phyloP scores from a whole-genome alignment of 2,329 filamentous ascomycete species.

The Periglandula ipomoeae region DNA sequence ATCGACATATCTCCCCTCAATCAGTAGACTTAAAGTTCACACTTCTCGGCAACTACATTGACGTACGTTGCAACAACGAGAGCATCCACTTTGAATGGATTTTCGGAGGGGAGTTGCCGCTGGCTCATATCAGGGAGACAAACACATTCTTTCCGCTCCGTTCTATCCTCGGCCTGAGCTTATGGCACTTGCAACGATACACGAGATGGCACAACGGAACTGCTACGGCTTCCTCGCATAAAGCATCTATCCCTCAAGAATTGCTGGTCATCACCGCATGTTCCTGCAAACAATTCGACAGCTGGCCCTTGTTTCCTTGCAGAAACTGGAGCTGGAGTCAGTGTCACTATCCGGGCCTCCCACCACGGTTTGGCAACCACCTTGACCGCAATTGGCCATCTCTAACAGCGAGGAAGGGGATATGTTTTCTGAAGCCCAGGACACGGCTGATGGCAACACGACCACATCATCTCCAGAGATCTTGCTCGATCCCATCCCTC shows the following conservation, averaged over 20 bases:
- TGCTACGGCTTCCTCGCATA: slow-evolving; percentile 47
- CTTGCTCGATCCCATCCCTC: too few species aligned
- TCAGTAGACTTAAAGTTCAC: slow-evolving; percentile 42
- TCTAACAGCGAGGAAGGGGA: slow-evolving; percentile 13
- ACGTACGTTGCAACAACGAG: slow-evolving; percentile 39
- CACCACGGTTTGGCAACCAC: slow-evolving; percentile 7
- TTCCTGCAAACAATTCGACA: slow-evolving; percentile 39
- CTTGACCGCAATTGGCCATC: background rate
- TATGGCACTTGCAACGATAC: slow-evolving; percentile 22
- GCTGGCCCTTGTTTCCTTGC: slow-evolving; percentile 38
- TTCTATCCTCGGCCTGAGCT: slow-evolving; percentile 27
- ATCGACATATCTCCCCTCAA: slow-evolving; percentile 37
- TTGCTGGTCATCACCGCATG: slow-evolving; percentile 56
- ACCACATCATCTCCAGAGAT: too few species aligned
- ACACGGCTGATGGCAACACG: too few species aligned
- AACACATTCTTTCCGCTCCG: slow-evolving; percentile 53
- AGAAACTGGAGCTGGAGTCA: slow-evolving; percentile 50
- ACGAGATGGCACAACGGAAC: slow-evolving; percentile 21
- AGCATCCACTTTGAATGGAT: slow-evolving; percentile 57
- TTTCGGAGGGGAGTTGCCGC: slow-evolving; percentile 58
- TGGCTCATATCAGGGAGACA: slow-evolving; percentile 52
- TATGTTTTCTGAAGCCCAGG: too few species aligned
- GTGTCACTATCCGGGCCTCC: slow-evolving; percentile 51
- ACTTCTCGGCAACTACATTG: slow-evolving; percentile 42
- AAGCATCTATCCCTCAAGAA: slow-evolving; percentile 55